Percentiles rank a stretch among this genome's conserved stretches.
phyloP scores from a whole-genome alignment of 1,284 basidiomycete species.

The Ceraceosorus guamensis region DNA sequence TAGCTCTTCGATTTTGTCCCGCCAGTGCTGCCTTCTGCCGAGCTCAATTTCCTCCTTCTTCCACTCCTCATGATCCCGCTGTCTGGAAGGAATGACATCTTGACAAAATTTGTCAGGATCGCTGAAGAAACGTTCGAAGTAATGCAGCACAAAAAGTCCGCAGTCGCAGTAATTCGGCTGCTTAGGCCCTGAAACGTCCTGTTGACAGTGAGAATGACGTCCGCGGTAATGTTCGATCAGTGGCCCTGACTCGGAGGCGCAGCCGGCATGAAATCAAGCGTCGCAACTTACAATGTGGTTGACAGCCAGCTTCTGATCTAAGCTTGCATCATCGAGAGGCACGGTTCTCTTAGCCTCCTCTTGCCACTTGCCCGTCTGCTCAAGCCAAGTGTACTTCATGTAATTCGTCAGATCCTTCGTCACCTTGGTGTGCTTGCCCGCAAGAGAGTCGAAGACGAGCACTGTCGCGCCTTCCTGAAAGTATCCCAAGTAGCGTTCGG shows the following conservation, averaged over 20 bases:
- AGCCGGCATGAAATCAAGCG: too few relatives aligned
- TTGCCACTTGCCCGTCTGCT: too few relatives aligned
- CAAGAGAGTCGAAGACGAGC: not conserved
- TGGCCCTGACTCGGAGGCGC: too few relatives aligned
- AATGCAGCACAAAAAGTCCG: not conserved
- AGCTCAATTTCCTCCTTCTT: not conserved
- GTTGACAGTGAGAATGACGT: not conserved
- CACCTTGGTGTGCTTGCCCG: not conserved
- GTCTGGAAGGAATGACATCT: not conserved
- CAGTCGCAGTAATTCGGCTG: not conserved
- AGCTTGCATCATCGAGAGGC: too few relatives aligned
- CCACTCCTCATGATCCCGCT: not conserved
- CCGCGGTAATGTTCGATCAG: too few relatives aligned
- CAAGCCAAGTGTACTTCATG: too few relatives aligned
- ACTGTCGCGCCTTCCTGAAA: not conserved
- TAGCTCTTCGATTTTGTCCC: not conserved
- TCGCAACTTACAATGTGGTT: too few relatives aligned
- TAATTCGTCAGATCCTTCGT: not conserved
- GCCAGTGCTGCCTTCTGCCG: not conserved
- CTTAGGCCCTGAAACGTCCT: not conserved
- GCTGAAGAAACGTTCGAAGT: not conserved
- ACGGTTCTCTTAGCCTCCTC: too few relatives aligned
- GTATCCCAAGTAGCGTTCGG: not conserved
- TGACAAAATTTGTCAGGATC: not conserved
- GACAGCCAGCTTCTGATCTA: too few relatives aligned